Percentiles rank a stretch among this genome's conserved stretches.
Evolutionary conservation across 2,329 filamentous ascomycete genomes (phyloP).

Genomic region (Parastagonospora nodorum): DNA sequence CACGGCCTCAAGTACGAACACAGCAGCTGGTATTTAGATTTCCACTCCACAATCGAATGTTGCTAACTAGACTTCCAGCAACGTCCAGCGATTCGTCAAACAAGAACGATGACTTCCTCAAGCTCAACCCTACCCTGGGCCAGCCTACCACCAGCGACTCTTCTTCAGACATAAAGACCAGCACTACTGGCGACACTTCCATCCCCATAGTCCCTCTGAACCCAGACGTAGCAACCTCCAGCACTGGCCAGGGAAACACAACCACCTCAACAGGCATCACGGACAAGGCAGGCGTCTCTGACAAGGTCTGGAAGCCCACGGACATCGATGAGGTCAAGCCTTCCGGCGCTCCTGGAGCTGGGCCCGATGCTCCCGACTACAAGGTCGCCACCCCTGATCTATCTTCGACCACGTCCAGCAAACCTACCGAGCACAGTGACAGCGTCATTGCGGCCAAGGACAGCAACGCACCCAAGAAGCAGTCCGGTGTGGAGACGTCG

Average conservation of each 20-base stretch:
- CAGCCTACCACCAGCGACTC: constrained; percentile 4
- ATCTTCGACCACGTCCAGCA: constrained; percentile 4
- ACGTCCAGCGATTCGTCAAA: not conserved
- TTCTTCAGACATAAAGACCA: constrained; percentile 15
- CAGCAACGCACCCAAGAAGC: constrained; percentile 20
- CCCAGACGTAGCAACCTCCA: constrained; percentile 22
- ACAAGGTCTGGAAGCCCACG: constrained; percentile 36
- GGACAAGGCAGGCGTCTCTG: constrained; percentile 25
- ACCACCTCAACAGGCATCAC: constrained; percentile 37
- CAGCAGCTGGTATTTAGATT: not conserved
- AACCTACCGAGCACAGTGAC: not conserved
- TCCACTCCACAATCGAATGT: not conserved
- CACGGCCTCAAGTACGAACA: constrained; percentile 6
- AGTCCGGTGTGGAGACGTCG: not conserved
- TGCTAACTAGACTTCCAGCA: not conserved
- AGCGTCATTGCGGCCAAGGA: constrained; percentile 15
- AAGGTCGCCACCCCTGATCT: constrained; percentile 8
- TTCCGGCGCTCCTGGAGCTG: constrained; percentile 27
- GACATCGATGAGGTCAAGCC: constrained; percentile 32
- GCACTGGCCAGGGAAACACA: constrained; percentile 9
- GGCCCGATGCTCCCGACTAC: constrained; percentile 18
- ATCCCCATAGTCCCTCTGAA: constrained; percentile 25
- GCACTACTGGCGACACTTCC: constrained; percentile 16
- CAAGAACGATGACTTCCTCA: constrained; percentile 16
- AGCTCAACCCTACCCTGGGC: constrained; percentile 16